A percentile compares a stretch with the other conserved stretches of the same genome.
Evolutionary conservation across 2,329 filamentous ascomycete species (phyloP).

Genomic region (Claviceps paspali): DNA sequence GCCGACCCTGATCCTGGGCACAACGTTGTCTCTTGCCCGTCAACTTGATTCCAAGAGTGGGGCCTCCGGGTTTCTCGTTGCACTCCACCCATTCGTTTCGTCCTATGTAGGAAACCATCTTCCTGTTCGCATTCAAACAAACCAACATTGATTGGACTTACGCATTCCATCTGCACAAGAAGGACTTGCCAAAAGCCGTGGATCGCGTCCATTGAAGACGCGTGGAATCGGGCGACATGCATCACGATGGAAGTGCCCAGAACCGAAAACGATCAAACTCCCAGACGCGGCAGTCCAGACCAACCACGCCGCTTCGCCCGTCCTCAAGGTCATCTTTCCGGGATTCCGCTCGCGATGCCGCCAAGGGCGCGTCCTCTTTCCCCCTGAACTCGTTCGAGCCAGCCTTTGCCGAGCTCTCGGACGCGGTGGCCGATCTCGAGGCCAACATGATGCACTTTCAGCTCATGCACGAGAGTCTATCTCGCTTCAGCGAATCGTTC

Average conservation of each 20-base stretch:
- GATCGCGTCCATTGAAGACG: background rate
- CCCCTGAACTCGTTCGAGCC: constrained; percentile 77
- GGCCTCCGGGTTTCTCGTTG: too few relatives aligned
- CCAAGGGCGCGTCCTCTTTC: constrained; percentile 37
- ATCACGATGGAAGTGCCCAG: constrained; percentile 9
- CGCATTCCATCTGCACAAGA: too few relatives aligned
- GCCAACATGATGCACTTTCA: constrained; percentile 97
- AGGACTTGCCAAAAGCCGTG: too few relatives aligned
- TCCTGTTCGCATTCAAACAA: too few relatives aligned
- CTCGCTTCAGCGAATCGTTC: constrained; percentile 90
- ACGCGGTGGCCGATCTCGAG: constrained; percentile 89
- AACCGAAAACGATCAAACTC: constrained; percentile 37
- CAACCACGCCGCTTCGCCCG: constrained; percentile 81
- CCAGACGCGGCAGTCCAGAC: constrained; percentile 53
- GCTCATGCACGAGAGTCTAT: constrained; percentile 86
- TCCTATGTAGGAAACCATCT: too few relatives aligned
- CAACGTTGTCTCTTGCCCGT: too few relatives aligned
- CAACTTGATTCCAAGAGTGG: too few relatives aligned
- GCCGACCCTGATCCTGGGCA: too few relatives aligned
- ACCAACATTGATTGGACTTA: too few relatives aligned
- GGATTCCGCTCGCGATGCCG: constrained; percentile 48
- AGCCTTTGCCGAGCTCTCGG: constrained; percentile 81
- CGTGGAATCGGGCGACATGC: background rate
- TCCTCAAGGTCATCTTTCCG: constrained; percentile 81
- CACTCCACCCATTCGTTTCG: too few relatives aligned